Conservation (phyloP, 1,139 yeast genomes). For the Candida sanyaensis region DNA sequence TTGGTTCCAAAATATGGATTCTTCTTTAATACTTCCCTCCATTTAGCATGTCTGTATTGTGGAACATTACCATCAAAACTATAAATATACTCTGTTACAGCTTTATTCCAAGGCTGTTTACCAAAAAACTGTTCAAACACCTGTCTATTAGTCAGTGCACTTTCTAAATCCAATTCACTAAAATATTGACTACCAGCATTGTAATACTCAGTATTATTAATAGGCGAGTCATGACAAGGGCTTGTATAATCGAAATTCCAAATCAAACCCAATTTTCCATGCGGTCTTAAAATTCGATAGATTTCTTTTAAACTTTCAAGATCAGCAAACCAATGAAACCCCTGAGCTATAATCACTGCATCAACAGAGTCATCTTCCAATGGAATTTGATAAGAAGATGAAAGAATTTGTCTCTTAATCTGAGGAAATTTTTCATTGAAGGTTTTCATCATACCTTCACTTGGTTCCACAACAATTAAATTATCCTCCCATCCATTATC, state of each 20-base stretch:
- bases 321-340: constrained; percentile 70
- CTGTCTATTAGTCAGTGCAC: constrained; percentile 10
- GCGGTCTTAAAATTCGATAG: constrained; percentile 49
- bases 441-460: constrained; percentile 57
- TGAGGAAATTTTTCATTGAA: constrained; percentile 52
- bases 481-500: constrained; percentile 38
- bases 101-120: constrained; percentile 26
- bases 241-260: constrained; percentile 61
- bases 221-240: constrained; percentile 13
- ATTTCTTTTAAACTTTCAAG: constrained; percentile 50
- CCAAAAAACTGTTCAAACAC: constrained; percentile 12
- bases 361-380: constrained; percentile 47
- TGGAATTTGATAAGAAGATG: constrained; percentile 54
- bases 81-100: constrained; percentile 28
- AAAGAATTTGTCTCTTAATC: constrained; percentile 30
- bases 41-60: constrained; percentile 54
- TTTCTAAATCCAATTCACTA: constrained; percentile 3
- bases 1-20: constrained; percentile 26
- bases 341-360: constrained; percentile 62
- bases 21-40: constrained; percentile 46
- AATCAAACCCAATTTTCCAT: constrained; percentile 54
- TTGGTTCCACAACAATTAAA: constrained; percentile 57
- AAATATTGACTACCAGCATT: constrained; percentile 14
- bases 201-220: constrained; percentile 9
- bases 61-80: constrained; percentile 47